These are phyloP conservation scores for Penicillium sclerotiorum DNA, from an alignment of 2,329 filamentous ascomycete genomes.

Conservation along the genomic window DNA sequence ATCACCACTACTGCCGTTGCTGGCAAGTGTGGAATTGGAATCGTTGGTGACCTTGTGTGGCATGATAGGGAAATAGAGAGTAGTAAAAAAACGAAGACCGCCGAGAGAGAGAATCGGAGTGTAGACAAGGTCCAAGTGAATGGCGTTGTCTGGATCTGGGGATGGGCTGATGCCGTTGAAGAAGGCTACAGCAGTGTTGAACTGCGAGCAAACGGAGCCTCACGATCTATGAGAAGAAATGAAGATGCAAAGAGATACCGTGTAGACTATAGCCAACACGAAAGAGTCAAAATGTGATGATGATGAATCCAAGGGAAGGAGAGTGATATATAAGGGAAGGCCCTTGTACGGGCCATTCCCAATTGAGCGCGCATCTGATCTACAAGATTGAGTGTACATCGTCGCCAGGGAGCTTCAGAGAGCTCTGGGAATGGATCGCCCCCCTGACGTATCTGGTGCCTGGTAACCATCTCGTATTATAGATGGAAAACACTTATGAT, in stretches of 20 bases:
- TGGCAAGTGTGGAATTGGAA: constrained; percentile 39
- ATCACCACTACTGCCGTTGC: constrained; percentile 33
- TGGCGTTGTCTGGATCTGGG: constrained; percentile 6
- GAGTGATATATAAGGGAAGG: constrained; percentile 8
- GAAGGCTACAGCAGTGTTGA: constrained; percentile 23
- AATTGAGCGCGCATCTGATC: constrained; percentile 28
- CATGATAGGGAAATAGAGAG: constrained; percentile 24
- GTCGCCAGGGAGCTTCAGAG: constrained; percentile 20
- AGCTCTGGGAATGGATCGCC: constrained; percentile 27
- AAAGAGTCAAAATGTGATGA: constrained; percentile 1
- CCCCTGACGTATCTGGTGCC: constrained; percentile 28
- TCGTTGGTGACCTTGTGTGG: constrained; percentile 39
- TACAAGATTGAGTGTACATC: constrained; percentile 22
- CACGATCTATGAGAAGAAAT: not conserved
- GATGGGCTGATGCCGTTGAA: constrained; percentile 12
- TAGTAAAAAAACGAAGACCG: not conserved
- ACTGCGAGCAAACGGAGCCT: constrained; percentile 22
- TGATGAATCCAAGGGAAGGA: constrained; percentile 1
- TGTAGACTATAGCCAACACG: constrained; percentile 6
- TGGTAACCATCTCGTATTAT: constrained; percentile 16
- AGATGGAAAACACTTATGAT: not conserved
- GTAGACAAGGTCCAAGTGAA: constrained; percentile 1
- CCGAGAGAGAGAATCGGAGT: not conserved
- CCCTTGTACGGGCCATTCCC: constrained; percentile 30
- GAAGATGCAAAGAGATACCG: not conserved